Base-by-base conservation (phyloP, 2,329 filamentous ascomycete species). In the Bimuria novae-zelandiae region DNA sequence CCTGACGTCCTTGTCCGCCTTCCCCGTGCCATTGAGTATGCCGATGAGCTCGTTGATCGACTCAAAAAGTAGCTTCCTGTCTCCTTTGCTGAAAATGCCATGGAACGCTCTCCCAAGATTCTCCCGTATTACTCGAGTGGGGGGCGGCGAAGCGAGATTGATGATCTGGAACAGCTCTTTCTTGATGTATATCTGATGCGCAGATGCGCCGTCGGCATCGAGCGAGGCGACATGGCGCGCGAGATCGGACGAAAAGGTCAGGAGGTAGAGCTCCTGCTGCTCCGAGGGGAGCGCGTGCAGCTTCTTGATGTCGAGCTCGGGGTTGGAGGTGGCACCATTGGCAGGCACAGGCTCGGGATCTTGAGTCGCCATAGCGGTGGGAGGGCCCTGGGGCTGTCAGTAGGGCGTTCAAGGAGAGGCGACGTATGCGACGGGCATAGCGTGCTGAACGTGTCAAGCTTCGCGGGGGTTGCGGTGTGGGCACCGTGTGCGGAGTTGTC, bases 81-180 rank as follows among this genome's bases (percentile, higher is more conserved):
- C 93, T 11, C 94, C 94, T 59, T 89, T 88, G 14, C 81, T 83
- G 60, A 99, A 89, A 53, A 97, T 86, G 65, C 89, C 87, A 36
- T 88, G 88, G 61, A 97, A 88, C 64, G 91, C 93, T 73, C 85
- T 84, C 42, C 92, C 93, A 30, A 97, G 74, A 70, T 93, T 95
- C 76, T 93, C 94, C 64, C 94, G 86, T 69, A 97, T 89, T 35
- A 96, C 89, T 70, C 94, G 85, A 36, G 91, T 93, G 32, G 93
- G 91, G 42, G 89, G 84, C 51, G 93, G 93, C 35, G 90, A 83
- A 43, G 86, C 73, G 33, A 99, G 84, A 67, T 88, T 92, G 72
- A 99, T 84, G 71, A 99, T 89, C 76, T 96, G 91, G 74, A 97
- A 90, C 61, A 97, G 83, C 80, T 97, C 92, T 73, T 90, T 92